Evolutionary conservation across 768 basidiomycete genomes (phyloP), one percentile per base, ranked within the genome.

Genomic region (Termitomyces sp.): DNA sequence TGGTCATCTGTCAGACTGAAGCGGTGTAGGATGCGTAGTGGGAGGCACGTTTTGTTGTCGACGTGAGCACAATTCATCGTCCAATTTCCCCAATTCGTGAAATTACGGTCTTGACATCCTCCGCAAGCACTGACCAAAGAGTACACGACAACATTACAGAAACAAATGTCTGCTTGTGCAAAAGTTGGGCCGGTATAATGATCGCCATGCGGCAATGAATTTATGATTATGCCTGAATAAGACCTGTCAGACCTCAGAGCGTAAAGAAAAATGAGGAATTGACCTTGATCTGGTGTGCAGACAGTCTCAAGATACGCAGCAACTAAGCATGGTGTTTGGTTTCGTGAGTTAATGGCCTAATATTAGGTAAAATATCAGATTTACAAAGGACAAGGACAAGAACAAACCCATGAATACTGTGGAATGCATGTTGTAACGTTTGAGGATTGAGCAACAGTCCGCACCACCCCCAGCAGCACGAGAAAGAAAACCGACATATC

Each of bases 81-180:
- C 77, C 75, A 79, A 30, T 68, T 66, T 51, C 57, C 67, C 70
- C 67, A 83, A 65, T 66, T 72, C 62, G 56, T 62, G 59, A 68
- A 79, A 0, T 64, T 67, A n/a, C 75, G 73, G 28, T 68, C 68
- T 66, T 88, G 86, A 62, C 86, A 88, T 32, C 70, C 71, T 30
- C 76, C 83, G 61, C 86, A 88, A 1, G 85, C 85, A 52, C 78
- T 80, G 28, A 87, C 68, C 53, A 81, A 55, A 11, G 76, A 79
- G 62, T 87, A 88, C 30, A 78, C 77, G 20, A 86, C 79, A 1
- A 82, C 74, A 64, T 76, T 86, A 63, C 86, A 88, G 56, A 67
- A 62, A 61, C 86, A 88, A 3, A 59, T 44, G 53, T 75, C 71
- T 8, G 77, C 76, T 22, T 68, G 38, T 0, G 56, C 51, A n/a